Evolutionary conservation across 73 alveolate genomes (phyloP).

Genomic region (Stentor coeruleus): DNA sequence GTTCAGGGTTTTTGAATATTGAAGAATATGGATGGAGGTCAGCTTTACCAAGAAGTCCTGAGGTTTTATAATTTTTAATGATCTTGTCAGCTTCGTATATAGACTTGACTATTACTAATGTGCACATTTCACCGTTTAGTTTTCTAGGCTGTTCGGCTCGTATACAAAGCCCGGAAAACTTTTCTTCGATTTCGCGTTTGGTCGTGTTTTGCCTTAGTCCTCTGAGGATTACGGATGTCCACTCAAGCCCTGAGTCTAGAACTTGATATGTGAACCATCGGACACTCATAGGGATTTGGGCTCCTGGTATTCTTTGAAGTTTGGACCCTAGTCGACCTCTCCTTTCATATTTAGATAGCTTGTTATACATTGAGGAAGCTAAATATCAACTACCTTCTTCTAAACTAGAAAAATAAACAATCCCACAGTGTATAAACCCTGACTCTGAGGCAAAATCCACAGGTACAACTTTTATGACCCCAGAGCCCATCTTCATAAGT

Average conservation of each 20-base stretch:
- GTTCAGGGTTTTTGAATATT: constrained; percentile 1
- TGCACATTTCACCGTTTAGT: background rate
- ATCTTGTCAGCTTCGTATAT: background rate
- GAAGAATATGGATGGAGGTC: constrained; percentile 8
- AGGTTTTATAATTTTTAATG: background rate
- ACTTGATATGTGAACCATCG: constrained; percentile 19
- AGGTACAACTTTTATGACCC: no score
- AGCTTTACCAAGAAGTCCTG: background rate
- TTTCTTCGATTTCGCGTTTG: background rate
- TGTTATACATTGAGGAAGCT: background rate
- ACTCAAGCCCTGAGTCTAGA: background rate
- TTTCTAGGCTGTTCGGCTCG: constrained; percentile 1
- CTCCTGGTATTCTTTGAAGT: constrained; percentile 11
- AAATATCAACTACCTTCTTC: background rate
- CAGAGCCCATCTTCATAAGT: no score
- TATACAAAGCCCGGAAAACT: background rate
- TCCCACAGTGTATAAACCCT: constrained; percentile 3
- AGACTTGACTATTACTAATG: background rate
- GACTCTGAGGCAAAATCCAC: no score
- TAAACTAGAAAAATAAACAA: background rate
- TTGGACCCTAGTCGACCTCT: background rate
- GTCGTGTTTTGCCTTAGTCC: background rate
- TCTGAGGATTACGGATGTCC: constrained; percentile 2
- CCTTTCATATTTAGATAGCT: background rate
- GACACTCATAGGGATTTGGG: background rate